Conservation (phyloP, 768 basidiomycete species). For the Mrakia gelida region DNA sequence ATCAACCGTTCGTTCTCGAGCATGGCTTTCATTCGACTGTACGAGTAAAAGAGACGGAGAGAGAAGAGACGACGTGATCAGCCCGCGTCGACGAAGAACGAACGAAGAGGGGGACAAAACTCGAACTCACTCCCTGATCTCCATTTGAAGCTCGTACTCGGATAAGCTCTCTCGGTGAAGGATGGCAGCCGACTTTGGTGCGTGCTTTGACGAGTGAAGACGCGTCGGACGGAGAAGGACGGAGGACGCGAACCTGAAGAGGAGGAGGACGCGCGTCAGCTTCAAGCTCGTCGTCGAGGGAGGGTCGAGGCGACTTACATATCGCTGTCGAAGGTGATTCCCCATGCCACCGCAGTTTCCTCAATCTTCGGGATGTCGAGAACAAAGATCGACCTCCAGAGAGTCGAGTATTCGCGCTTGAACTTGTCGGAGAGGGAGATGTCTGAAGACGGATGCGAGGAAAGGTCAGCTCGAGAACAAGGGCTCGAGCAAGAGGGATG, state of each 20-base stretch:
- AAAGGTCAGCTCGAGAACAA: no score
- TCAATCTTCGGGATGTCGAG: constrained; percentile 45
- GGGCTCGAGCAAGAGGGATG: not conserved
- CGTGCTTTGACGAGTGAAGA: constrained; percentile 32
- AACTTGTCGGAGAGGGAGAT: constrained; percentile 66
- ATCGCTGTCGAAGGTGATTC: constrained; percentile 44
- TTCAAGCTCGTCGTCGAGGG: no score
- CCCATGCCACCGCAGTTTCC: constrained; percentile 44
- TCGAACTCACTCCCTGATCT: constrained; percentile 42
- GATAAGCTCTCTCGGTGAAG: constrained; percentile 35
- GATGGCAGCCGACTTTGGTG: constrained; percentile 32
- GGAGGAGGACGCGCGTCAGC: no score
- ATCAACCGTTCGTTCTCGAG: constrained; percentile 45
- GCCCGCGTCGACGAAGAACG: not conserved
- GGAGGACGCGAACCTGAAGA: constrained; percentile 42
- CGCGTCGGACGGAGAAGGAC: constrained; percentile 46
- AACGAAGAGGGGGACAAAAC: not conserved
- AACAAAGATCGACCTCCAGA: constrained; percentile 57
- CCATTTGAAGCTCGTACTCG: constrained; percentile 46
- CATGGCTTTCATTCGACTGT: constrained; percentile 42
- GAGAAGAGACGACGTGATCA: not conserved
- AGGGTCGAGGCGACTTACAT: not conserved
- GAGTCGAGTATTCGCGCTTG: constrained; percentile 65
- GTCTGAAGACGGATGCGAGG: constrained; percentile 42
- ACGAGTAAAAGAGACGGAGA: not conserved